Evolutionary conservation across 441 rosid species (phyloP).

Genomic region (Lepidium campestre): DNA sequence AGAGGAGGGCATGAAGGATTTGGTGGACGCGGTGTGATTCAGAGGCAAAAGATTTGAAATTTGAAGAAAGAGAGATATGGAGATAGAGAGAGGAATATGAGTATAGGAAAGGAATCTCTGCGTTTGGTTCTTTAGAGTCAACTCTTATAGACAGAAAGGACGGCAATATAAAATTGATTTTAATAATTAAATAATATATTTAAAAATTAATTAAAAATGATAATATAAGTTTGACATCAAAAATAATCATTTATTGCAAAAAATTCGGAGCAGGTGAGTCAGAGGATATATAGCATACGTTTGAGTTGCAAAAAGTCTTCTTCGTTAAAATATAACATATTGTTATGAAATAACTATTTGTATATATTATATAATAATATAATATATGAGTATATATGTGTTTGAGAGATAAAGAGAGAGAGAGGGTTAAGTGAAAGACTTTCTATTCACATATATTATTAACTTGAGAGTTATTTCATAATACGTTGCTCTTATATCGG

Average conservation of each 20-base stretch:
- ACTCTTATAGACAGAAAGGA: conserved; percentile 20
- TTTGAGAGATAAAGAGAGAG: no score
- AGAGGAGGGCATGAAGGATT: conserved; percentile 9
- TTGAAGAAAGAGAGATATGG: background rate
- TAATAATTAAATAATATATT: background rate
- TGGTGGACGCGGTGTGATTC: conserved; percentile 18
- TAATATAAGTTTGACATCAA: background rate
- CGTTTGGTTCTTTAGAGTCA: conserved; percentile 24
- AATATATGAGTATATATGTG: no score
- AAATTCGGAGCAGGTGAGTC: conserved; percentile 12
- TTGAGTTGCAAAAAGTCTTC: conserved; percentile 5
- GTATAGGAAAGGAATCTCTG: conserved; percentile 18
- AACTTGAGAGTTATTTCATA: no score
- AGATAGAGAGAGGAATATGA: background rate
- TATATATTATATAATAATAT: no score
- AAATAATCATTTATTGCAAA: background rate
- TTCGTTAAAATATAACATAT: background rate
- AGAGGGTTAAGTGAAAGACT: no score
- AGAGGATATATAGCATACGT: background rate
- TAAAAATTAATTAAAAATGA: background rate
- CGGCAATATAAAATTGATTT: conserved; percentile 12
- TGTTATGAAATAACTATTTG: no score
- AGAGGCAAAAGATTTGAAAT: conserved; percentile 16
- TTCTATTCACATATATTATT: no score
- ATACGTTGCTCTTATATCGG: no score